Evolutionary conservation across 371 early-diverging fungal genomes (phyloP), one percentile per base, ranked within the genome.

Genomic region (Apophysomyces variabilis): DNA sequence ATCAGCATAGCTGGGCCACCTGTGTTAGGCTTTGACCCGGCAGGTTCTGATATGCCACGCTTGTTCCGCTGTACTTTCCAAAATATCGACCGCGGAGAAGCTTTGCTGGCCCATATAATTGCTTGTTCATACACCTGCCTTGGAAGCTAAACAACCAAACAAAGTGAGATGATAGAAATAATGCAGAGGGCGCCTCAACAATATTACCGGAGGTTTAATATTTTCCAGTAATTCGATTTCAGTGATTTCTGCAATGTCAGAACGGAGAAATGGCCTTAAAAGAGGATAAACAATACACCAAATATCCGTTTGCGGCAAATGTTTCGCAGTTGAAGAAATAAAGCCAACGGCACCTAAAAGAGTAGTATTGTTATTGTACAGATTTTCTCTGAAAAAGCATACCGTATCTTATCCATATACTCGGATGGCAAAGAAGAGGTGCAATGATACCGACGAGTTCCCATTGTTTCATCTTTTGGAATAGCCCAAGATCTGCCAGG

Each of bases 371-470:
- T 18, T 21, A 50, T 9, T 5, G 32, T 32, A 18, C 41, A 18
- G 14, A n/a, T 9, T 41, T 5, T 9, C 37, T 5, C 57, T 32
- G 6, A 7, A 56, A 44, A 36, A 18, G 47, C 36, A 62, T 70
- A 70, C 92, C 95, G 67, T 90, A 81, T 12, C 91, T 87, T 54
- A 96, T 89, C 90, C 93, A 93, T 5, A 86, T 72, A 66, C 88
- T 94, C 0, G 96, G 95, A 64, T 96, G 96, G 68, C 92, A 92
- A 0, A 92, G 70, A 4, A 95, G 72, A 9, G 95, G 92, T 7
- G 90, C 78, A 5, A 93, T 81, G 7, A 85, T 84, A 16, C 85
- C 79, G 1, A 87, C 83, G 8, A 92, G 79, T 62, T 93, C 92
- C 85, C 92, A 92, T 8, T 94, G 65, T 35, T 88, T 88, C 71